A percentile compares a stretch with the other conserved stretches of the same genome.
phyloP scores from a whole-genome alignment of 306 rosid species.

The Medicago ruthenica region DNA sequence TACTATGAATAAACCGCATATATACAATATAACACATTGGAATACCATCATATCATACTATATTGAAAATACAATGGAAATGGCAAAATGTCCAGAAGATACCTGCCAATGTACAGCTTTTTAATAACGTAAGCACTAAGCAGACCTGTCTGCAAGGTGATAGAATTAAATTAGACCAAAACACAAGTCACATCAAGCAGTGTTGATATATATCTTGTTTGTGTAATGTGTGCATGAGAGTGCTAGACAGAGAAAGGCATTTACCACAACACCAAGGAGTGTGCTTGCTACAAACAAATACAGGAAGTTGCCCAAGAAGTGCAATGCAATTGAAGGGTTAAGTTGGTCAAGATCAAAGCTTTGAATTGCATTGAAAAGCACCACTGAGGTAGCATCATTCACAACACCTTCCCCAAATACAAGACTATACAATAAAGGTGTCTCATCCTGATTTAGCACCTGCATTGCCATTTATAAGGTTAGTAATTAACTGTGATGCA shows the following conservation, averaged over 20 bases:
- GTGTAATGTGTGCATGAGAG: constrained; percentile 15
- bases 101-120: constrained; percentile 96
- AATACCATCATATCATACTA: constrained; percentile 29
- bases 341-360: constrained; percentile 79
- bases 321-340: constrained; percentile 63
- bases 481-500: constrained; percentile 32
- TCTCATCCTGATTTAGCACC: constrained; percentile 98
- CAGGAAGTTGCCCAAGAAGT: constrained; percentile 74
- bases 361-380: constrained; percentile 97
- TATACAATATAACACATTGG: constrained; percentile 19
- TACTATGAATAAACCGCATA: constrained; percentile 26
- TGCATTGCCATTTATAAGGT: constrained; percentile 55
- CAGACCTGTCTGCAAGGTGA: constrained; percentile 75
- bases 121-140: constrained; percentile 89
- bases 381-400: constrained; percentile 98
- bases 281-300: constrained; percentile 86
- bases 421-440: constrained; percentile 98
- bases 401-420: constrained; percentile 99
- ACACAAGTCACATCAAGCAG: constrained; percentile 21
- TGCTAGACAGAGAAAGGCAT: constrained; percentile 38
- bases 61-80: constrained; percentile 33
- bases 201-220: constrained; percentile 6
- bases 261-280: constrained; percentile 85
- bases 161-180: constrained; percentile 51
- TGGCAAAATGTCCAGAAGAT: constrained; percentile 34